Base-by-base conservation (phyloP, 768 basidiomycete species). In the Kwoniella sp. region DNA sequence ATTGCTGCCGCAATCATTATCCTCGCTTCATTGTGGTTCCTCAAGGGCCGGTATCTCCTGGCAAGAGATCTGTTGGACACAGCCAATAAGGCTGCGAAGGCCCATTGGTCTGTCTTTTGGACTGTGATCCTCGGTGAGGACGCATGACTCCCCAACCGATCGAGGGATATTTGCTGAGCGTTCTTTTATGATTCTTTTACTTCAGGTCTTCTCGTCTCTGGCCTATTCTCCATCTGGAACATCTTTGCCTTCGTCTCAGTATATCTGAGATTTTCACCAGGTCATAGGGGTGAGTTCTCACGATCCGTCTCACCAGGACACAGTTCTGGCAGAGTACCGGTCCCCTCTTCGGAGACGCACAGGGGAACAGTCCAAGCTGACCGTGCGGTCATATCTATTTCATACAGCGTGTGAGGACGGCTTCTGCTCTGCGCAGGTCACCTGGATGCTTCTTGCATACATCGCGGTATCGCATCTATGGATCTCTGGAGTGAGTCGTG, bases 91-190 rank as follows among this genome's bases (percentile, higher is more conserved):
- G 61, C 52, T 2, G 61, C 61, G 4, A 45, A 26, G 25, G 34
- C 30, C 4, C 61, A 62, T 48, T 47, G 52, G 51, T 62, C 61
- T 2, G 61, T 62, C 11, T 62, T 62, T 52, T 45, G 51, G 52
- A 55, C 41, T 17, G 61, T 62, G 7, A 34, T 55, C 2, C 30
- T 55, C 15, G 61, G 61, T 62, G 15, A 23, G 59, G 17, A 28
- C 55, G n/a, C n/a, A n/a, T 55, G 38, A 45, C 38, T 45, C 38
- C 9, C 38, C 38, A 9, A 9, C 26, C 22, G 22, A 51, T 51
- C n/a, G n/a, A n/a, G 23, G 11, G 15, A 29, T 38, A 60, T 31
- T 26, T 22, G 3, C n/a, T n/a, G n/a, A 2, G 11, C 20, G 2
- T 51, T n/a, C n/a, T n/a, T 7, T 11, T 5, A 22, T 3, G n/a